Conservation (phyloP, 2,329 filamentous ascomycete genomes). For the Paracoccidioides lutzii region DNA sequence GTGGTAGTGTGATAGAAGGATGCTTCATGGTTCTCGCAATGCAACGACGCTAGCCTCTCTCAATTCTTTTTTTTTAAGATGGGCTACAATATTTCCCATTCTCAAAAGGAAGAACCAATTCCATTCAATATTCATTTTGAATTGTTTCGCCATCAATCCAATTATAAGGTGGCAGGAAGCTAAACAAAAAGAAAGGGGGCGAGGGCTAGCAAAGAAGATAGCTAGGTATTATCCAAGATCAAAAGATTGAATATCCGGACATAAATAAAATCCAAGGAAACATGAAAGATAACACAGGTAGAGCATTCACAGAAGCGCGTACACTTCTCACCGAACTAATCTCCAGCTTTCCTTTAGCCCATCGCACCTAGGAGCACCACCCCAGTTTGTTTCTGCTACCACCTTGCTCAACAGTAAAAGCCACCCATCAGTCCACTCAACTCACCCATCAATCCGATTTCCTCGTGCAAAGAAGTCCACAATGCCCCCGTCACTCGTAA, state of each 20-base stretch:
- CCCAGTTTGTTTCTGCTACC: not conserved
- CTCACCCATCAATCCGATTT: not conserved
- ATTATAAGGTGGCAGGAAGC: not conserved
- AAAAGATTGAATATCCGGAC: not conserved
- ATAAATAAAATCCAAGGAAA: not conserved
- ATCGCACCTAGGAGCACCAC: not conserved
- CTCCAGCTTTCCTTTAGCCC: not conserved
- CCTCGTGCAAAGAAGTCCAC: slow-evolving; percentile 4
- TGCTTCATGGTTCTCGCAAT: no score
- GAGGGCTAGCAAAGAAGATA: not conserved
- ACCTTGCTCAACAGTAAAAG: no score
- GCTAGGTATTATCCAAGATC: not conserved
- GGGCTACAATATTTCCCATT: not conserved
- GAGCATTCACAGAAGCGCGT: not conserved
- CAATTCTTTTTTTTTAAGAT: not conserved
- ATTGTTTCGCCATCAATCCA: not conserved
- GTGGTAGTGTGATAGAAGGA: no score
- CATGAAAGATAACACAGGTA: not conserved
- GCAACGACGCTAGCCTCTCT: not conserved
- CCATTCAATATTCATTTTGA: not conserved
- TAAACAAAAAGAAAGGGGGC: not conserved
- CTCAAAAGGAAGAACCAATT: not conserved
- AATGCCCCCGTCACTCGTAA: slow-evolving; percentile 6
- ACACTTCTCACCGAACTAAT: not conserved
- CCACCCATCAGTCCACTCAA: not conserved